Base-by-base conservation (phyloP, 495 filamentous ascomycete genomes). In the Penicillium subrubescens region DNA sequence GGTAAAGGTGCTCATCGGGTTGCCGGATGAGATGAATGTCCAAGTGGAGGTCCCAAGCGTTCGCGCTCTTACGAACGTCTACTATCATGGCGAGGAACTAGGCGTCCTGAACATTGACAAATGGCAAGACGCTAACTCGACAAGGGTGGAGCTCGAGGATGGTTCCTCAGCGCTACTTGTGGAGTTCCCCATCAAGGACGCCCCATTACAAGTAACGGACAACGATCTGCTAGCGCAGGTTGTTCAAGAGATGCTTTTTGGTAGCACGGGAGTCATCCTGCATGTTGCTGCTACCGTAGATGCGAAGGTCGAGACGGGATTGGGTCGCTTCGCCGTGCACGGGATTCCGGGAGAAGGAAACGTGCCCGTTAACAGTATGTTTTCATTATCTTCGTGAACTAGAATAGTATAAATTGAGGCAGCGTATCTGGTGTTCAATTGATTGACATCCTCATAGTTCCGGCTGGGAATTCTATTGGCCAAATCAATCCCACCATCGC, bases 41-140 rank as follows among this genome's bases (percentile, higher is more conserved):
- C 80, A 83, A 15, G 74, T 99, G 50, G 84, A 91, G 62, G 92
- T 97, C 60, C 86, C 84, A 25, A 81, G 79, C 51, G 86, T 98
- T 39, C 85, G 87, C 33, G 92, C 94, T 7, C 83, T 82, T 46
- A 89, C 93, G 7, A 87, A 94, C 67, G 88, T 97, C 2, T 92
- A 81, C 60, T 97, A 96, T 71, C 79, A 89, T 52, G 82, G 82
- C 17, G 78, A 87, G 50, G 89, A 90, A 69, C 85, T 99, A 57
- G 95, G 95, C 15, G 77, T 86, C 31, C 81, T 99, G 17, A 84
- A 93, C 67, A 70, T 98, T 41, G 71, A 82, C 19, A 81, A 93
- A 67, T 99, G 94, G 94, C 92, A 96, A 71, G 77, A 84, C 29
- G 90, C 95, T 25, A 91, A 90, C 67, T 95, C 93, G n/a, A 90